Conservation (phyloP, 2,329 filamentous ascomycete genomes). For the Verticillium nonalfalfae region DNA sequence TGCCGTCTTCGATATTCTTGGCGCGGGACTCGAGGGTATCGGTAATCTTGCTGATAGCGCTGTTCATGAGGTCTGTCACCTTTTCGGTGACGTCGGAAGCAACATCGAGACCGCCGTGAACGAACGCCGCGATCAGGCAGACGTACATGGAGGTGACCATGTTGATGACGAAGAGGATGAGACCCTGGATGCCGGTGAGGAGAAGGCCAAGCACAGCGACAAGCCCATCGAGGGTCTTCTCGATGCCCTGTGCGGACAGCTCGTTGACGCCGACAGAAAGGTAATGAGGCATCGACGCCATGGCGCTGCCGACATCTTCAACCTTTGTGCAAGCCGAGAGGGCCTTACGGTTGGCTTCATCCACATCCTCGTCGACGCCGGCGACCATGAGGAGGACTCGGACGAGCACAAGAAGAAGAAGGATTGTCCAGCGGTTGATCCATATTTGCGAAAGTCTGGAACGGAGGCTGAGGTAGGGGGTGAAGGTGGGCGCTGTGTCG, state of each 20-base stretch:
- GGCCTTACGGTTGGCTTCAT: slow-evolving; percentile 71
- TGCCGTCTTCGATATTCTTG: slow-evolving; percentile 36
- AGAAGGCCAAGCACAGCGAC: slow-evolving; percentile 73
- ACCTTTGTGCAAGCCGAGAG: slow-evolving; percentile 86
- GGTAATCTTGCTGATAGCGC: slow-evolving; percentile 49
- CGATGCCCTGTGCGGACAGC: slow-evolving; percentile 72
- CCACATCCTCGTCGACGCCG: slow-evolving; percentile 67
- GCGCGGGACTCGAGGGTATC: slow-evolving; percentile 52
- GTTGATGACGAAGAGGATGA: slow-evolving; percentile 88
- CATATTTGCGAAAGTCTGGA: slow-evolving; percentile 91
- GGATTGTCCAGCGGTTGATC: slow-evolving; percentile 95
- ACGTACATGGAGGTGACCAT: slow-evolving; percentile 85
- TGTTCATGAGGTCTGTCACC: slow-evolving; percentile 42
- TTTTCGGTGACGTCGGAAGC: slow-evolving; percentile 48
- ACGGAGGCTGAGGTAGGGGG: slow-evolving; percentile 85
- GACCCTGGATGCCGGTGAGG: slow-evolving; percentile 76
- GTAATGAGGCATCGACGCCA: slow-evolving; percentile 98
- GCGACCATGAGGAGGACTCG: slow-evolving; percentile 72
- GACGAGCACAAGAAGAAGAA: slow-evolving; percentile 78
- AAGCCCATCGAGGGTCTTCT: slow-evolving; percentile 72
- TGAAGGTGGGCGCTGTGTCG: slow-evolving; percentile 63
- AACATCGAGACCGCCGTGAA: slow-evolving; percentile 71
- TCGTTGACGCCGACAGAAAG: slow-evolving; percentile 85
- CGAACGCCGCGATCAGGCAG: slow-evolving; percentile 79
- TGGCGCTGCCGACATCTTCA: slow-evolving; percentile 85